Evolutionary conservation across 768 basidiomycete species (phyloP).

Genomic region (Dioszegia crocea): DNA sequence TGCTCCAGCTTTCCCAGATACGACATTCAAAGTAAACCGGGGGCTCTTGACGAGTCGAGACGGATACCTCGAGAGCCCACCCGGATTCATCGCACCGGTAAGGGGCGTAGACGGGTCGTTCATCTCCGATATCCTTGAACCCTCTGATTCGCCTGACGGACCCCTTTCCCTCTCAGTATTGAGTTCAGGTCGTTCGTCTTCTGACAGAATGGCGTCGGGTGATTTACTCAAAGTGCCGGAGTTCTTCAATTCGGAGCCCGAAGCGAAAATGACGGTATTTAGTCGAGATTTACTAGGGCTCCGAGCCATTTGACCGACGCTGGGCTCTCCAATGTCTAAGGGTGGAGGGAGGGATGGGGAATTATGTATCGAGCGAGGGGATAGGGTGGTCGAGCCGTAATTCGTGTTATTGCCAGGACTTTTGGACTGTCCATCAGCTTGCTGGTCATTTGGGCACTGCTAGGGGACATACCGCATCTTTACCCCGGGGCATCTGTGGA

Average conservation of each 20-base stretch:
- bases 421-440: neutral
- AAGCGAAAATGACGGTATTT: neutral
- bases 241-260: neutral
- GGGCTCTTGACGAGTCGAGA: constrained; percentile 11
- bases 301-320: neutral
- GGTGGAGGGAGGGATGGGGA: constrained; percentile 6
- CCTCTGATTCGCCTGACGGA: neutral
- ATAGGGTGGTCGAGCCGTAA: constrained; percentile 6
- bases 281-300: neutral
- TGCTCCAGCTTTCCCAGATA: neutral
- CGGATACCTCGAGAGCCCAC: neutral
- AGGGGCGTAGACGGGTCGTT: neutral
- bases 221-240: constrained; percentile 1
- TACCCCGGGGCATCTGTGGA: neutral
- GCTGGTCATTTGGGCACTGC: neutral
- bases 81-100: neutral
- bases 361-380: neutral
- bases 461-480: neutral
- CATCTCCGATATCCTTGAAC: neutral
- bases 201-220: neutral
- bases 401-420: constrained; percentile 1
- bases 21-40: constrained; percentile 1
- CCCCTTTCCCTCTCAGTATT: neutral
- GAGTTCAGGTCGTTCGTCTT: neutral
- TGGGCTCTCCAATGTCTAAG: constrained; percentile 14